Evolutionary conservation across 2,329 filamentous ascomycete genomes (phyloP), one percentile per base, ranked within the genome.

Genomic region (Periconia macrospinosa): DNA sequence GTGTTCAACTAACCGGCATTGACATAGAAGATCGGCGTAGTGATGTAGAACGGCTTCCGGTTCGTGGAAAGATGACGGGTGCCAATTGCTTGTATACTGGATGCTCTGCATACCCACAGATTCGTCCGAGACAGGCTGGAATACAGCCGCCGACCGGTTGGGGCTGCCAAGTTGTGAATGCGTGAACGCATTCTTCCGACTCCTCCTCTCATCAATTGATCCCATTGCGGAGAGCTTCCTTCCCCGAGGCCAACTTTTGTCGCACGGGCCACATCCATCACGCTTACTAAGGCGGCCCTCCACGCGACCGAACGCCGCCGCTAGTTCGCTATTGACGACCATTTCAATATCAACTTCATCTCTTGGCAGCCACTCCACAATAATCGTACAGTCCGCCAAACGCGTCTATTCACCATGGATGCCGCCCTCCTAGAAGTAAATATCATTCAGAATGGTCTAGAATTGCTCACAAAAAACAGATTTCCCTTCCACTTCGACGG

Each of bases 1-100:
- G 23, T 27, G 43, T 37, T 49, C 30, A 49, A 61, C 79, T 63
- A 78, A 92, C 91, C 86, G 51, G 92, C 91, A 83, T 99, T 99
- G 78, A 99, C 94, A 75, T 99, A 99, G 79, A 97, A 99, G 54
- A 99, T 99, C 2, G 94, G 94, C 9, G 92, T 95, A 6, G 94
- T 97, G 67, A 96, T 82, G 79, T 97, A 99, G 79, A 88, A 97
- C 9, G 93, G 92, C 78, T 97, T 97, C 56, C 59, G 52, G 11
- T 77, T 73, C 18, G 64, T 60, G 43, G 66, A 59, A 44, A 54
- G 57, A 30, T 59, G 45, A 13, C 56, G 64, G 47, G 45, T 57
- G 45, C 49, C 57, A 18, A 45, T 54, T 53, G 58, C 59, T 41
- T 51, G 57, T 37, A 54, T 47, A 40, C 57, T 59, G 45, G 65